Base-by-base conservation (phyloP, 2,329 filamentous ascomycete genomes). In the Fusarium goolgardi region DNA sequence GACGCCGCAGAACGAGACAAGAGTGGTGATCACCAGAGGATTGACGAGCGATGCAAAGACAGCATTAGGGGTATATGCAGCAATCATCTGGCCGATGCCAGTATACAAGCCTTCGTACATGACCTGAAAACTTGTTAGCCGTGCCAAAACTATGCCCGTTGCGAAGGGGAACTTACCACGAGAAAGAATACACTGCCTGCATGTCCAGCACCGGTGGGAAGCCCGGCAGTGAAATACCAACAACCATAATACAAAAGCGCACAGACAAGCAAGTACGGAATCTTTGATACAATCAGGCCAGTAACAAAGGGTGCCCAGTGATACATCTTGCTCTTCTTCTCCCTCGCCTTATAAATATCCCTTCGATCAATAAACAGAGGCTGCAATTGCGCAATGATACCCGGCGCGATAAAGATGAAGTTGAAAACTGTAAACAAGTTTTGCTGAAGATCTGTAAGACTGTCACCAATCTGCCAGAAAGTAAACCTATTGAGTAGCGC, bases 1-100 rank as follows among this genome's bases (percentile, higher is more conserved):
- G 1, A 93, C 90, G 63, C 91, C 91, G 70, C 90, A 93, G 80
- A 94, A 94, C 1, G 85, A 86, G 13, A 92, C 83, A 6, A 93
- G 81, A 40, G 87, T 77, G 73, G 84, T 82, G 52, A 89, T 78
- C 9, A 88, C 59, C 1, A 89, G 71, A 0, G 86, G 86, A 67
- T 88, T 88, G 63, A 83, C 82, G 3, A 89, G 80, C 0, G 85
- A 80, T 0, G 87, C 87, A 45, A 89, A 88, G 15, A 87, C 82
- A 18, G 83, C 86, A 63, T 88, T 89, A 0, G 87, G 87, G 0
- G 86, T 85, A 59, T 88, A 89, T 1, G 87, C 86, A 0, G 86
- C 86, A 23, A 89, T 80, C 70, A 86, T 85, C 72, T 90, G 88
- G 0, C 88, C 88, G 32, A 91, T 85, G 1, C 84, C 83, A 0